A percentile compares a stretch with the other conserved stretches of the same genome.
phyloP scores from a whole-genome alignment of 768 basidiomycete genomes.

The Panellus pusillus region DNA sequence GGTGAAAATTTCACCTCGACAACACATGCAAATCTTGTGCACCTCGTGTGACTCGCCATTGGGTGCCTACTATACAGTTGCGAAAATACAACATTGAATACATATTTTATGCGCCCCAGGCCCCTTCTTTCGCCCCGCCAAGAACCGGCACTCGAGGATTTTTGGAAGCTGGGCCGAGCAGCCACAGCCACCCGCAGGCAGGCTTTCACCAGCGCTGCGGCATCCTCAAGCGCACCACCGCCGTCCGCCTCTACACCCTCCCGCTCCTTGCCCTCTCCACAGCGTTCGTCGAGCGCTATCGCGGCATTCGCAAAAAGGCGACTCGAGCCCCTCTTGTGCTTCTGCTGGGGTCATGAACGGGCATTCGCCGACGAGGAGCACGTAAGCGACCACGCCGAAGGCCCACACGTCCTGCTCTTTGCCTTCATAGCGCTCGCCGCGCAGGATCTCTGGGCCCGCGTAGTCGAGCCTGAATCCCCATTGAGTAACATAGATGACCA shows the following conservation, averaged over 20 bases:
- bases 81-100: background rate
- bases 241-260: slow-evolving; percentile 82
- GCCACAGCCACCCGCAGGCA: slow-evolving; percentile 81
- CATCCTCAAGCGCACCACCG: slow-evolving; percentile 82
- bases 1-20: slow-evolving; percentile 36
- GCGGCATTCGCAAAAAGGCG: slow-evolving; percentile 75
- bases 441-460: slow-evolving; percentile 93
- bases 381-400: slow-evolving; percentile 94
- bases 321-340: slow-evolving; percentile 80
- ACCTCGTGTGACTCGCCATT: too few species aligned
- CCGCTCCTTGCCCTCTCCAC: slow-evolving; percentile 66
- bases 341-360: slow-evolving; percentile 90
- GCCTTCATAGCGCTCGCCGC: slow-evolving; percentile 92
- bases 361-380: slow-evolving; percentile 89
- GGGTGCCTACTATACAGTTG: background rate
- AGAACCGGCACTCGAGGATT: slow-evolving; percentile 77
- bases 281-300: slow-evolving; percentile 77
- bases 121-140: slow-evolving; percentile 61
- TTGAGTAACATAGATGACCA: slow-evolving; percentile 12
- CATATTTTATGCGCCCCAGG: slow-evolving; percentile 53
- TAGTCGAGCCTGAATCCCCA: slow-evolving; percentile 70
- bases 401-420: slow-evolving; percentile 99
- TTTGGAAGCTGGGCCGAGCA: slow-evolving; percentile 84
- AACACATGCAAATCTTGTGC: too few species aligned
- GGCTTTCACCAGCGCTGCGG: slow-evolving; percentile 76